These are phyloP conservation scores for Sphagnurus paluster DNA, from an alignment of 1,284 basidiomycete species.

Conservation along the genomic window DNA sequence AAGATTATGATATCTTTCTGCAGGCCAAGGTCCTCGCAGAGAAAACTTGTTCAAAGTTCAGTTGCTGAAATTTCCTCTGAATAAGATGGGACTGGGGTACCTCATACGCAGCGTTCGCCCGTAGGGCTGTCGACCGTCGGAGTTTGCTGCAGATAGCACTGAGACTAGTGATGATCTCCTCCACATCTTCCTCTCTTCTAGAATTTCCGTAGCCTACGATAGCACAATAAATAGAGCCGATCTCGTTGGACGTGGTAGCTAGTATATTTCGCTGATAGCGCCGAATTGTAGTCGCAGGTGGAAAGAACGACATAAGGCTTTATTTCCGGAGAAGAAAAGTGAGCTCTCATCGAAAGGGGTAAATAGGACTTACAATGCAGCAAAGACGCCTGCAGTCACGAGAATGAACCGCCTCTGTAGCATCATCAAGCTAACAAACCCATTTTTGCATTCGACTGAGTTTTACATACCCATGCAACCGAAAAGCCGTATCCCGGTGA, in stretches of 20 bases:
- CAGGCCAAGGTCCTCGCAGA: constrained; percentile 68
- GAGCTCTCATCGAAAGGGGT: neutral
- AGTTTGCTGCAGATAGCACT: constrained; percentile 68
- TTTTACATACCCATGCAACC: constrained; percentile 63
- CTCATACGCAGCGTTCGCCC: constrained; percentile 66
- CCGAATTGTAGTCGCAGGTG: constrained; percentile 70
- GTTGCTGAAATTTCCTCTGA: neutral
- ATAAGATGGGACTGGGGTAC: constrained; percentile 32
- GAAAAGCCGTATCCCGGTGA: constrained; percentile 58
- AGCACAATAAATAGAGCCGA: constrained; percentile 67
- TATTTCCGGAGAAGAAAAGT: neutral
- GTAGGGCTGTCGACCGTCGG: constrained; percentile 53
- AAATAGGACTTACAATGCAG: constrained; percentile 55
- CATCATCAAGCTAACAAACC: too few relatives aligned
- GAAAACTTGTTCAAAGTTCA: constrained; percentile 55
- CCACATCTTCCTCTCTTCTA: constrained; percentile 41
- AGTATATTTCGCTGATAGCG: constrained; percentile 64
- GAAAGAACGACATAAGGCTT: constrained; percentile 68
- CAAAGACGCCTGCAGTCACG: constrained; percentile 59
- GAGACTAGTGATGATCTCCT: constrained; percentile 55
- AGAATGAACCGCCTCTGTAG: constrained; percentile 60
- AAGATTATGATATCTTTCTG: constrained; percentile 63
- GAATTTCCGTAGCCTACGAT: constrained; percentile 66
- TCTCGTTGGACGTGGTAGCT: constrained; percentile 60
- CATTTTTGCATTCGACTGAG: too few relatives aligned